phyloP scores from a whole-genome alignment of 495 filamentous ascomycete genomes.

The Viridothelium virens region DNA sequence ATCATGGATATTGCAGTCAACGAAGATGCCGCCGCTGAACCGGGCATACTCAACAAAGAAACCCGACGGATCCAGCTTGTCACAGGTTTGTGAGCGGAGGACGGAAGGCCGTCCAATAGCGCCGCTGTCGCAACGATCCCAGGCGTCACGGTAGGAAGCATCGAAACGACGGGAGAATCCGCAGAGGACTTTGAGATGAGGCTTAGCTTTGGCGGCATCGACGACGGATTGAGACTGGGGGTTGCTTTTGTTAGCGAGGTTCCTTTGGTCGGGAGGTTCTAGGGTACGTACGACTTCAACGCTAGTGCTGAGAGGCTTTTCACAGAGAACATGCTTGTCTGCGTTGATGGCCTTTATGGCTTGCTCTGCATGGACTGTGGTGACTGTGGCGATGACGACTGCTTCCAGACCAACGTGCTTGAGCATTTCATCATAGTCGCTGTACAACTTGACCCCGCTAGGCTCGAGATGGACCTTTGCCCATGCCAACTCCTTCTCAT shows the following conservation, averaged over 20 bases:
- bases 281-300: constrained; percentile 20
- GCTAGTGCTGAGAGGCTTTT: constrained; percentile 41
- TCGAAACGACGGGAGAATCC: constrained; percentile 42
- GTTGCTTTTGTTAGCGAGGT: not conserved
- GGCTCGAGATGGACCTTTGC: constrained; percentile 31
- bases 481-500: constrained; percentile 31
- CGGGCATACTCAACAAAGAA: constrained; percentile 43
- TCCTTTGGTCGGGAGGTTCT: not conserved
- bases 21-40: constrained; percentile 43
- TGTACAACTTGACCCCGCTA: constrained; percentile 33
- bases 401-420: constrained; percentile 35
- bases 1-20: constrained; percentile 44
- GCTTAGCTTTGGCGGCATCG: constrained; percentile 31
- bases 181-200: constrained; percentile 37
- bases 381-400: constrained; percentile 35
- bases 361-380: constrained; percentile 38
- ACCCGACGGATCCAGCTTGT: constrained; percentile 38
- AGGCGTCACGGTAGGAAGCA: constrained; percentile 34
- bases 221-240: constrained; percentile 33
- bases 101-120: constrained; percentile 38
- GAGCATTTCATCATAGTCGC: constrained; percentile 38
- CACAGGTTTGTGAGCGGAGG: constrained; percentile 42
- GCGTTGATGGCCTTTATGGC: constrained; percentile 34
- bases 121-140: constrained; percentile 22
- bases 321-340: constrained; percentile 38